These are phyloP conservation scores for Craterostigma plantagineum DNA, from an alignment of 257 asterid genomes.

Conservation along the genomic window DNA sequence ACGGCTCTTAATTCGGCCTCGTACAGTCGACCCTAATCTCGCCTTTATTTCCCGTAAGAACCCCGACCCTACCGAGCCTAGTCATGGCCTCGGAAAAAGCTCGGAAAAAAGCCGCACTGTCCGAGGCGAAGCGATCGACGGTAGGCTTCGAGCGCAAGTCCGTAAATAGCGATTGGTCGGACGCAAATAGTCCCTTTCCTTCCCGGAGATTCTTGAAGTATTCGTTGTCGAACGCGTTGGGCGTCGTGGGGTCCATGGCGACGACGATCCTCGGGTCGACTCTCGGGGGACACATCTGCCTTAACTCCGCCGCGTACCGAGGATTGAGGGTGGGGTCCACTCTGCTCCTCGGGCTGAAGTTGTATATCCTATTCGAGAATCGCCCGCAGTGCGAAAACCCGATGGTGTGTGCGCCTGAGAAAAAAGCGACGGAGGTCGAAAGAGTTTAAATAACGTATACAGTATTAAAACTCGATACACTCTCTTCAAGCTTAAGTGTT, in stretches of 20 bases:
- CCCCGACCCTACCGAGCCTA: slow-evolving; percentile 59
- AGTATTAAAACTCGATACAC: no score
- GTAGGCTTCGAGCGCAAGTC: slow-evolving; percentile 35
- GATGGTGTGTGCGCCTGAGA: slow-evolving; percentile 73
- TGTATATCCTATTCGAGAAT: slow-evolving; percentile 46
- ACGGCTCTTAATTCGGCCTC: slow-evolving; percentile 43
- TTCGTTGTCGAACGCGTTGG: slow-evolving; percentile 46
- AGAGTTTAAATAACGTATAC: no score
- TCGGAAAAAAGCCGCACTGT: slow-evolving; percentile 22
- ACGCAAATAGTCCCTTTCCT: slow-evolving; percentile 48
- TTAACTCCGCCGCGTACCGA: slow-evolving; percentile 34
- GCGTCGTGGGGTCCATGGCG: slow-evolving; percentile 55
- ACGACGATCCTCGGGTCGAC: slow-evolving; percentile 65
- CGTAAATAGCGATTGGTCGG: slow-evolving; percentile 50
- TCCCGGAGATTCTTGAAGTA: slow-evolving; percentile 45
- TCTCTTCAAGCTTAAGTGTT: no score
- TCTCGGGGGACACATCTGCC: slow-evolving; percentile 44
- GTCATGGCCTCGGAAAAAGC: slow-evolving; percentile 38
- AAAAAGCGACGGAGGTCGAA: no score
- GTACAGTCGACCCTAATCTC: slow-evolving; percentile 61
- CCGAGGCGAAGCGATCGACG: slow-evolving; percentile 37
- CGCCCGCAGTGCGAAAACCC: slow-evolving; percentile 66
- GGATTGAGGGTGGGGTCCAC: slow-evolving; percentile 35
- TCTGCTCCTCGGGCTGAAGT: slow-evolving; percentile 23
- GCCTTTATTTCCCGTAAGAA: slow-evolving; percentile 48